phyloP scores from a whole-genome alignment of 148 eudicot genomes.

The Rhododendron simsii region DNA sequence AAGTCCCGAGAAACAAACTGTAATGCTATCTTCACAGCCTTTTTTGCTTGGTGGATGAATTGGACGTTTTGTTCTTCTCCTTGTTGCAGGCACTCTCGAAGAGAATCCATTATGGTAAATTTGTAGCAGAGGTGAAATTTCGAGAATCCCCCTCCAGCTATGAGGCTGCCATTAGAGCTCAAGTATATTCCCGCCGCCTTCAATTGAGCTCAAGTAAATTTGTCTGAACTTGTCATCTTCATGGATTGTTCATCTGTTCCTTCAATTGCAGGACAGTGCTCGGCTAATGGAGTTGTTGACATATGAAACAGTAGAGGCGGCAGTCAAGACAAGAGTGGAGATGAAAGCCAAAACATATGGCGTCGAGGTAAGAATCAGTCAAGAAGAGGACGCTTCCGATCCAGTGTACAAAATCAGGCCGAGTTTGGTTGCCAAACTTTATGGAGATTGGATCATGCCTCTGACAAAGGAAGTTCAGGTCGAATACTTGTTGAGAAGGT shows the following conservation, averaged over 20 bases:
- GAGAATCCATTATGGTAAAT: slow-evolving; percentile 73
- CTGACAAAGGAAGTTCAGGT: slow-evolving; percentile 64
- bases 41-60: neutral
- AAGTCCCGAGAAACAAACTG: neutral
- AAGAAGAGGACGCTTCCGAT: slow-evolving; percentile 21
- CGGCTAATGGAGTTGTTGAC: slow-evolving; percentile 55
- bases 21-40: neutral
- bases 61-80: neutral
- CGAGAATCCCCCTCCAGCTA: slow-evolving; percentile 56
- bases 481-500: slow-evolving; percentile 50
- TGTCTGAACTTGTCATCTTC: neutral
- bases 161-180: slow-evolving; percentile 50
- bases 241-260: neutral
- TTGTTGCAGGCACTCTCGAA: slow-evolving; percentile 59
- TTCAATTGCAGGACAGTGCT: slow-evolving; percentile 36
- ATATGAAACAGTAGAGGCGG: slow-evolving; percentile 48
- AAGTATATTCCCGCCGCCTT: slow-evolving; percentile 25
- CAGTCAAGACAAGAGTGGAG: slow-evolving; percentile 52
- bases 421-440: slow-evolving; percentile 47
- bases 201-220: neutral
- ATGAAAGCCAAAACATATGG: slow-evolving; percentile 52
- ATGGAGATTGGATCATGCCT: slow-evolving; percentile 66
- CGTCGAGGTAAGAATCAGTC: slow-evolving; percentile 33
- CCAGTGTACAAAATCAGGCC: slow-evolving; percentile 57
- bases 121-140: slow-evolving; percentile 72